Base-by-base conservation (phyloP, 345 rosid genomes). In the Nephelium lappaceum region DNA sequence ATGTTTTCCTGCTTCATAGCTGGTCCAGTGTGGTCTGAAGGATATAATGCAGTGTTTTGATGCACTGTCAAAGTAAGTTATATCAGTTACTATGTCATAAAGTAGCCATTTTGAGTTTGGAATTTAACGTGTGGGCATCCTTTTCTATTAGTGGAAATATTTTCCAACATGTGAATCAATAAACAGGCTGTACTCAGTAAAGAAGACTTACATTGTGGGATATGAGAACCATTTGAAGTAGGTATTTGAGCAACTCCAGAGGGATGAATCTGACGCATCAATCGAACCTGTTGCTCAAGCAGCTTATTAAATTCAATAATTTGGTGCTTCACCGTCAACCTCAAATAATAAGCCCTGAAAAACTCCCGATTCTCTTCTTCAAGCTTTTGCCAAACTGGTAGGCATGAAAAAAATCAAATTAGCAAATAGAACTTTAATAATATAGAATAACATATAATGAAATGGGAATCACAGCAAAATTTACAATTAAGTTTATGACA, bases 351-450 rank as follows among this genome's bases (percentile, higher is more conserved):
- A 58, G 98, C 98, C 78, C 88, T 86, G 84, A 97, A 97, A 84
- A 97, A 97, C 8, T 95, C 98, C 27, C 84, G 86, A 82, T 97
- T 97, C 85, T 94, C 97, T 86, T 95, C 98, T 84, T 97, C 98
- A 81, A 97, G 99, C 90, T 95, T 94, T 91, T 97, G 96, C 99
- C 99, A 97, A 84, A 97, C 99, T 97, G 85, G 67, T 75, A 81
- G 81, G 67, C 73, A 74, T 73, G 58, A 79, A 81, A 60, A 31
- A 41, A 16, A 18, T 42, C 67, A 58, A 43, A 69, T 31, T 42
- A 5, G 15, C 60, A 24, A 71, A 65, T 38, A 63, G 21, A 25
- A 61, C 15, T 42, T 36, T 31, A 31, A 64, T 41, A 74, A 5
- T 57, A 39, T 38, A 39, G 10, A 18, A 15, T 53, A 60, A 60